Evolutionary conservation across 1,284 basidiomycete species (phyloP).

Genomic region (Heterobasidion occidentale): DNA sequence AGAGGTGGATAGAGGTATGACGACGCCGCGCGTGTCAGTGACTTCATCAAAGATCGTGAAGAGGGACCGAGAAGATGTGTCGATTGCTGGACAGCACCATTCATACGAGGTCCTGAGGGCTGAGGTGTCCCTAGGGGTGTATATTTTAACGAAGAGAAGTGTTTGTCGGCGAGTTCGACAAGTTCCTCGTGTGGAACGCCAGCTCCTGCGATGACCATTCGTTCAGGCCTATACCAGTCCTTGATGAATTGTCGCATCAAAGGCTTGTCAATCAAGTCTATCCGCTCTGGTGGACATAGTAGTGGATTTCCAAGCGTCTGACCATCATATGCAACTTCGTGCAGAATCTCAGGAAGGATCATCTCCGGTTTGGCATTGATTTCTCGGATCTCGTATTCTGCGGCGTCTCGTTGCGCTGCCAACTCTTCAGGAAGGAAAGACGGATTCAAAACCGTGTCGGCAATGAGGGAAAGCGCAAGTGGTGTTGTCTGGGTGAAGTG

Average conservation of each 20-base stretch:
- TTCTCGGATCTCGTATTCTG: constrained; percentile 90
- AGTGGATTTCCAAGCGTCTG: constrained; percentile 86
- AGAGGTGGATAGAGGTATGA: constrained; percentile 57
- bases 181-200: constrained; percentile 89
- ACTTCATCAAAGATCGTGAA: constrained; percentile 52
- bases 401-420: constrained; percentile 79
- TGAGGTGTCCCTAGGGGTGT: constrained; percentile 20
- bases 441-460: constrained; percentile 86
- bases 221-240: constrained; percentile 87
- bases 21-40: constrained; percentile 63
- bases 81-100: constrained; percentile 16
- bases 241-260: constrained; percentile 64
- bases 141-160: constrained; percentile 71
- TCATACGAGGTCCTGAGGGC: constrained; percentile 19
- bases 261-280: constrained; percentile 62
- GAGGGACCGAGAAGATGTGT: constrained; percentile 49
- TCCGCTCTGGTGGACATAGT: constrained; percentile 81
- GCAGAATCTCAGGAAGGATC: constrained; percentile 90
- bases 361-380: constrained; percentile 87
- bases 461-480: constrained; percentile 80
- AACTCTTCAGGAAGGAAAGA: constrained; percentile 77
- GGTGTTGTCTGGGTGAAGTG: constrained; percentile 85
- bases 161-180: constrained; percentile 76
- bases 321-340: constrained; percentile 76
- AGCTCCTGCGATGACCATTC: constrained; percentile 91